Conservation (phyloP, 352 stramenopile genomes). For the Phytophthora citricola region DNA sequence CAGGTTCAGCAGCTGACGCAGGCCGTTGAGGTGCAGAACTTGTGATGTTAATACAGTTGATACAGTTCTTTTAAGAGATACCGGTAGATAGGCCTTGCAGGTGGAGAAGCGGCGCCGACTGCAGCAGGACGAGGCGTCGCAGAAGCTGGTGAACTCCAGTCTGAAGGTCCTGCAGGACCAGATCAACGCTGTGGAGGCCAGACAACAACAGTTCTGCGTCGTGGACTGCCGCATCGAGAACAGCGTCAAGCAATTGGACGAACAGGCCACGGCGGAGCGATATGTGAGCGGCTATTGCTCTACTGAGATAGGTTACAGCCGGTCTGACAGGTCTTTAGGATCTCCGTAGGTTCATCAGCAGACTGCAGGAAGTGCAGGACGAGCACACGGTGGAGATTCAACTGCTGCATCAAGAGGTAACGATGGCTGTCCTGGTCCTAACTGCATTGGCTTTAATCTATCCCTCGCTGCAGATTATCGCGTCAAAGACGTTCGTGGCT, state of each 20-base stretch:
- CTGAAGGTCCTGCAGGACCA: slow-evolving; percentile 63
- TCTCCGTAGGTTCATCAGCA: slow-evolving; percentile 45
- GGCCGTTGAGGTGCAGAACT: slow-evolving; percentile 51
- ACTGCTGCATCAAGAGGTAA: slow-evolving; percentile 57
- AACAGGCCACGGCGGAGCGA: slow-evolving; percentile 43
- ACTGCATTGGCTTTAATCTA: too few species aligned
- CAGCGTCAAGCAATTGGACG: slow-evolving; percentile 34
- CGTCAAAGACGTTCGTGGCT: slow-evolving; percentile 49
- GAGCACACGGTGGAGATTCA: slow-evolving; percentile 49
- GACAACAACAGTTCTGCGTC: slow-evolving; percentile 35
- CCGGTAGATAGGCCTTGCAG: slow-evolving; percentile 42
- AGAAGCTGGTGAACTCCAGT: slow-evolving; percentile 35
- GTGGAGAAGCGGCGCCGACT: slow-evolving; percentile 64
- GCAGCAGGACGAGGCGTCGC: slow-evolving; percentile 63
- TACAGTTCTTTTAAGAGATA: too few species aligned
- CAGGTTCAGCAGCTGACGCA: slow-evolving; percentile 56
- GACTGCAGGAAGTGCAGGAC: slow-evolving; percentile 55
- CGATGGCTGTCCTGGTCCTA: neutral
- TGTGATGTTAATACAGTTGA: too few species aligned
- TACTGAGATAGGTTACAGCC: neutral
- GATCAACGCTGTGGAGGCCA: slow-evolving; percentile 48
- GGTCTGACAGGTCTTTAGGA: slow-evolving; percentile 39
- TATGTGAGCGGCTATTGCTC: slow-evolving; percentile 32
- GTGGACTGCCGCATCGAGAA: slow-evolving; percentile 44
- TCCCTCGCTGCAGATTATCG: slow-evolving; percentile 16